Conservation (phyloP, 345 rosid species). For the Brassica cretica region DNA sequence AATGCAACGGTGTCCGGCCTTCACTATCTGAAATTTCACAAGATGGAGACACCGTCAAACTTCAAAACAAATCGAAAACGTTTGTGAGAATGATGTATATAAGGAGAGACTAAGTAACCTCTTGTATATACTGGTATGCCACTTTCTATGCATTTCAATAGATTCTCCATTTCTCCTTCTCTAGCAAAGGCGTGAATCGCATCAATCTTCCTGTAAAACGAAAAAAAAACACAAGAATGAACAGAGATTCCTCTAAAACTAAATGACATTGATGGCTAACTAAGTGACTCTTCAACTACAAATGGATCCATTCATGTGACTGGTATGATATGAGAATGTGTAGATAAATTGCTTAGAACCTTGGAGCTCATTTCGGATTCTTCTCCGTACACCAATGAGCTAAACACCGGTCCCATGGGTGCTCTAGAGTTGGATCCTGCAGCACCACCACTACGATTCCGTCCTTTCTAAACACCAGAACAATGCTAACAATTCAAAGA, state of each 20-base stretch:
- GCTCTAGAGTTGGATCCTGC: conserved; percentile 45
- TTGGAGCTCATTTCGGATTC: conserved; percentile 82
- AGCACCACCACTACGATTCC: conserved; percentile 47
- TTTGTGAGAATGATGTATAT: background rate
- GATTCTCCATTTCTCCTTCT: conserved; percentile 80
- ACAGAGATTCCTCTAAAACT: background rate
- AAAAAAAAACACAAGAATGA: background rate
- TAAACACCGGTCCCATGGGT: conserved; percentile 94
- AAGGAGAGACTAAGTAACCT: conserved; percentile 47
- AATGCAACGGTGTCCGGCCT: conserved; percentile 81
- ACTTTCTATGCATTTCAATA: conserved; percentile 64
- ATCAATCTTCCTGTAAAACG: conserved; percentile 69
- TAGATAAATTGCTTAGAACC: conserved; percentile 41
- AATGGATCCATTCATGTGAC: background rate
- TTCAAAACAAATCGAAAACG: background rate
- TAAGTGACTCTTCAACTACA: background rate
- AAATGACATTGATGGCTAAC: background rate
- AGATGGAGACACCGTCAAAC: background rate
- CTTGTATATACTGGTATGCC: conserved; percentile 68
- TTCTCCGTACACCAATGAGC: conserved; percentile 76
- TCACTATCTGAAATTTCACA: conserved; percentile 69
- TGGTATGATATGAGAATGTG: background rate
- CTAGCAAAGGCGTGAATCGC: conserved; percentile 88
- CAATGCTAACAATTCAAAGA: background rate
- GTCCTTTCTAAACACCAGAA: conserved; percentile 45